A percentile compares a stretch with the other conserved stretches of the same genome.
These are phyloP conservation scores for Aspergillus phoenicis DNA, from an alignment of 2,329 filamentous ascomycete genomes.

Conservation along the genomic window DNA sequence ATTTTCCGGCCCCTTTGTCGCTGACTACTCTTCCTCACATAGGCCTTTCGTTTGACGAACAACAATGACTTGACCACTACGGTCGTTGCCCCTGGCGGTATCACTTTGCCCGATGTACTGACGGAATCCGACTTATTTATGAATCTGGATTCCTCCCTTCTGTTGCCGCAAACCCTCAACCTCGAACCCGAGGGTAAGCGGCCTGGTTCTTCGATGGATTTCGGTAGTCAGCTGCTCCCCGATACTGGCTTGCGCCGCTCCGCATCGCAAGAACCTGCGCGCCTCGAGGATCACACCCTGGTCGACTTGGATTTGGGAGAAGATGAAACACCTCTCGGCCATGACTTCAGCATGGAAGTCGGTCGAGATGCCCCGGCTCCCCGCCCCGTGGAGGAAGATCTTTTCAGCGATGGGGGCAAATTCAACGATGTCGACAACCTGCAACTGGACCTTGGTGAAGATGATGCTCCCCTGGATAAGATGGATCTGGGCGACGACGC, in stretches of 20 bases:
- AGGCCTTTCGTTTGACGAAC: conserved; percentile 92
- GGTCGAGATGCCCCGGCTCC: conserved; percentile 80
- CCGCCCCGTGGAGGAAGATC: conserved; percentile 59
- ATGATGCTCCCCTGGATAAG: conserved; percentile 47
- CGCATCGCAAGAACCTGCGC: conserved; percentile 54
- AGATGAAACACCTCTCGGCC: conserved; percentile 67
- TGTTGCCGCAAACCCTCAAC: conserved; percentile 71
- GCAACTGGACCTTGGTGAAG: conserved; percentile 49
- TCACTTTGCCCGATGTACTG: conserved; percentile 88
- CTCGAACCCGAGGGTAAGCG: conserved; percentile 41
- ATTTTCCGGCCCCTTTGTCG: neutral
- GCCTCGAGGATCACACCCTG: conserved; percentile 68
- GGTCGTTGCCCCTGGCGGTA: conserved; percentile 76
- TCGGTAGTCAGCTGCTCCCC: conserved; percentile 78
- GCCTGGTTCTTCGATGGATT: conserved; percentile 50
- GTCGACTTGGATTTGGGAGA: conserved; percentile 72
- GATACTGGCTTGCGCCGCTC: conserved; percentile 57
- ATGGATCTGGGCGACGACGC: conserved; percentile 39
- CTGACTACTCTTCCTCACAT: conserved; percentile 34
- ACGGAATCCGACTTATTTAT: conserved; percentile 92
- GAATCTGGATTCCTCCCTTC: conserved; percentile 77
- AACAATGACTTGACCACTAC: conserved; percentile 94
- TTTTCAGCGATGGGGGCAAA: conserved; percentile 66
- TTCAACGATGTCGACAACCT: conserved; percentile 56
- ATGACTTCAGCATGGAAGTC: conserved; percentile 74